These are phyloP conservation scores for Onygenales sp. DNA, from an alignment of 2,329 filamentous ascomycete genomes.

Conservation along the genomic window DNA sequence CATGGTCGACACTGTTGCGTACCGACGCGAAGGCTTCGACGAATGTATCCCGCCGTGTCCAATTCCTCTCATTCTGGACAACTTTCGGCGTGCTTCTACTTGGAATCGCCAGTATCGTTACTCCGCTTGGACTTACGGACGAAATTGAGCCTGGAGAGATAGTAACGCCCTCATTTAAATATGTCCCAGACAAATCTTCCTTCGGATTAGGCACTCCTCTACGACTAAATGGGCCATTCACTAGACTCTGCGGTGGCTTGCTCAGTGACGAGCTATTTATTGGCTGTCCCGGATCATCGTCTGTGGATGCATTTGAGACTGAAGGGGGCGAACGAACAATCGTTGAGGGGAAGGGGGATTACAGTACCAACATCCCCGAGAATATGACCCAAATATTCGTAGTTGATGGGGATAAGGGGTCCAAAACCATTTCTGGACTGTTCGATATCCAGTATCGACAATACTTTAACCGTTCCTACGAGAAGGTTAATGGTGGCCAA, in stretches of 20 bases:
- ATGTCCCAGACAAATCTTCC: constrained; percentile 23
- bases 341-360: neutral
- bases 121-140: constrained; percentile 31
- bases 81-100: constrained; percentile 19
- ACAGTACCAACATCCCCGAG: constrained; percentile 18
- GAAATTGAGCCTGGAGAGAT: constrained; percentile 9
- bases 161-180: constrained; percentile 18
- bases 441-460: constrained; percentile 27
- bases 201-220: constrained; percentile 26
- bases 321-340: neutral
- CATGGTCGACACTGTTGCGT: neutral
- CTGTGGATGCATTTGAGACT: neutral
- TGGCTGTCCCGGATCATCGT: neutral
- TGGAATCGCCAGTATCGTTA: constrained; percentile 28
- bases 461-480: neutral
- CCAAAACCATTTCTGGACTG: constrained; percentile 21
- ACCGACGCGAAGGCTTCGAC: neutral
- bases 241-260: constrained; percentile 17
- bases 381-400: constrained; percentile 20
- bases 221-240: constrained; percentile 16
- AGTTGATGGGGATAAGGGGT: constrained; percentile 10
- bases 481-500: neutral
- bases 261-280: neutral
- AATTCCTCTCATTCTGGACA: constrained; percentile 8
- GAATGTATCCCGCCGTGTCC: neutral